Evolutionary conservation across 306 rosid species (phyloP), one percentile per base, ranked within the genome.

Genomic region (Fragaria nilgerrensis): DNA sequence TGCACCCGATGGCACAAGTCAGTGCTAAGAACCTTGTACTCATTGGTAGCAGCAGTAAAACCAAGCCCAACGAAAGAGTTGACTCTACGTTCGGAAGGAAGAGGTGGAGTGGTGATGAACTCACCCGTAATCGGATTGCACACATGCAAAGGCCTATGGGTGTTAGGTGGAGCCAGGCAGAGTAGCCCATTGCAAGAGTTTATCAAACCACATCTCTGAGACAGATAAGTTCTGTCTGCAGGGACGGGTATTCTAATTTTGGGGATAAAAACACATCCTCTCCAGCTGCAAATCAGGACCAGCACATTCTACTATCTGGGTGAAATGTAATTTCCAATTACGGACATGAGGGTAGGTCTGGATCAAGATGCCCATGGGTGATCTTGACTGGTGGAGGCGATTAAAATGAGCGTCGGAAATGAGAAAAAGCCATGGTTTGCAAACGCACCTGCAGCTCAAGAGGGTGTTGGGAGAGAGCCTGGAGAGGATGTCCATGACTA

Each of bases 141-240:
- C 23, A 64, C 69, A 34, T 34, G 36, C 45, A 64, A 64, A 44
- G 48, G 17, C 48, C 37, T 49, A 16, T 7, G n/a, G 10, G 15
- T 50, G 61, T 74, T 22, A 4, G 58, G 55, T 14, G 70, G 68
- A 12, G 44, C 56, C 27, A 77, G 14, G 14, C 44, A 7, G 27
- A 63, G 49, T 22, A 71, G 63, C 5, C 77, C 73, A 36, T 72
- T 78, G 47, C 73, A 62, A 1, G 82, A 62, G 48, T 78, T 72
- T n/a, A 78, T 6, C 32, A 56, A 10, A 56, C 63, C 63, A 56
- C 23, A 9, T 56, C 23, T 56, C 63, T 4, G 1, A 49, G 5
- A 2, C 7, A 2, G 7, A 3, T 49, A 16, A 15, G 1, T n/a
- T 56, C 12, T 55, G 27, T 55, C 61, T 9, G 32, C 63, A 56